Base-by-base conservation (phyloP, 1,139 yeast genomes). In the Protomyces pachydermus region DNA sequence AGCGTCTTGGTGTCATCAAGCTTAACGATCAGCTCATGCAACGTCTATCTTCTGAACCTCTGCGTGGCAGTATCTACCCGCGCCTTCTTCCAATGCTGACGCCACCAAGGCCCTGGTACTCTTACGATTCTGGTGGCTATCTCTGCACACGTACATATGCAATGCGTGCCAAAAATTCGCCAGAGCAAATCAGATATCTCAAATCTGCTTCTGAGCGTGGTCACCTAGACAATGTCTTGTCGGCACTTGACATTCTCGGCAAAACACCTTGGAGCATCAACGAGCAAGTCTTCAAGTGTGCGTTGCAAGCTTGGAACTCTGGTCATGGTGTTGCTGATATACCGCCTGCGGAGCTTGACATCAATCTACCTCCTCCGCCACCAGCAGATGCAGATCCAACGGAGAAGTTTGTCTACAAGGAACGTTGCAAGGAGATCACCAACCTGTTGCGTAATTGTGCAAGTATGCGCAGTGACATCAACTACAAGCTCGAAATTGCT, bases 21-120 rank as follows among this genome's bases (percentile, higher is more conserved):
- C 78, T 90, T 8, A 97, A 93, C 73, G 84, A 84, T 69, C 80
- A 82, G 32, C 80, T 93, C 62, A 82, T 86, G 9, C 80, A 82
- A 55, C 84, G 82, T 71, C 76, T 91, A 65, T 85, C 91, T 6
- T 85, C 87, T 2, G 91, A 87, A 67, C 80, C 84, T 25, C 76
- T 85, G 54, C 80, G 83, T 12, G 85, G 87, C 65, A 80, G 87
- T 1, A 83, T 91, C 5, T 93, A 87, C 71, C 97, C 98, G 0
- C 98, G 93, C 74, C 80, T 83, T 68, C 79, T 95, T 66, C 99
- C 99, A 14, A 95, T 95, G 98, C 79, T 95, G 66, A 88, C 88
- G 9, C 83, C 85, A 67, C 98, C 98, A 25, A 80, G 85, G 65
- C 91, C 91, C 4, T 93, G 99, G 98, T 81, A 84, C 0, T 78